Base-by-base conservation (phyloP, 371 early-diverging fungal species). In the Choanephora cucurbitarum region DNA sequence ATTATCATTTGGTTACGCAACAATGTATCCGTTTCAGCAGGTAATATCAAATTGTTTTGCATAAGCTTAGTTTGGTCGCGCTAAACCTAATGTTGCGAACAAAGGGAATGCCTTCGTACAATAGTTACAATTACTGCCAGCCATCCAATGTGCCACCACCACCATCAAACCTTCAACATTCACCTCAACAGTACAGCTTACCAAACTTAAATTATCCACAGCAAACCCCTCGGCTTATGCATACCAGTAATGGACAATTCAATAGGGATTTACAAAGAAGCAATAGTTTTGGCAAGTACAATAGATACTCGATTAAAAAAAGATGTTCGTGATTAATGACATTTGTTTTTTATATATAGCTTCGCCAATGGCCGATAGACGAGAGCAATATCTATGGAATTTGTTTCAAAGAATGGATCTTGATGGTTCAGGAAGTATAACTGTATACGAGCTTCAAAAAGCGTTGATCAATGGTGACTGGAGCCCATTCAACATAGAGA, bases 351-450 rank as follows among this genome's bases (percentile, higher is more conserved):
- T 14, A 37, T 37, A 6, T 14, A 11, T 14, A 37, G 37, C 37
- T 2, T 13, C 37, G 10, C 34, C 52, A 17, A 47, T 52, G 33
- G 46, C 39, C 2, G 70, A 75, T 33, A 67, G 65, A 24, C 65
- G 72, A 41, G 73, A 80, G 23, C 67, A 64, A 39, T 77, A 81
- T 56, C 66, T 85, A 24, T 79, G 77, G 67, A 67, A 69, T 39
- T 86, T 88, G 83, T 91, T 91, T 74, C 77, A 81, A 55, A 81
- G 86, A 23, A 87, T 91, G 18, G 91, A 91, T 64, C 75, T 71
- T 49, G 77, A 80, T 45, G 39, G 48, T 21, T 73, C 73, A 18
- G 73, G 72, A 18, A 55, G 66, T 5, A 48, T 82, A 9, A 70
- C 77, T 34, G 74, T 75, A 11, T 69, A 73, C 44, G 84, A 84